A percentile compares a stretch with the other conserved stretches of the same genome.
Evolutionary conservation across 352 stramenopile genomes (phyloP).

Genomic region (Phytophthora fragariae): DNA sequence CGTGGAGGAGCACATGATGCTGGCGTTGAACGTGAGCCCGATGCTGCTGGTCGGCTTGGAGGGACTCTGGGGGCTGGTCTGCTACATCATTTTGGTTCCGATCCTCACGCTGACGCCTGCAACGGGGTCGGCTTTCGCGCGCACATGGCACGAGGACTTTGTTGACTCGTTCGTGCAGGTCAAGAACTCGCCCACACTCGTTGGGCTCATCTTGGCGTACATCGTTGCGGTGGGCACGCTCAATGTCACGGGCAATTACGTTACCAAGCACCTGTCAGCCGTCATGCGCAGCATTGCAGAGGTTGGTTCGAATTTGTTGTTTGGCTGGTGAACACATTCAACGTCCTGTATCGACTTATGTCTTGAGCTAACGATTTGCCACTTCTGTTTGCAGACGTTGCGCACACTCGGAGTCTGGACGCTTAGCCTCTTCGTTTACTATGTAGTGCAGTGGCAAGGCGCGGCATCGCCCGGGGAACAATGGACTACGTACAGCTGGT

Average conservation of each 20-base stretch:
- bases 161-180: conserved; percentile 82
- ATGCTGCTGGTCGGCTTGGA: conserved; percentile 91
- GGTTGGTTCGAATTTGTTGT: conserved; percentile 31
- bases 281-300: conserved; percentile 87
- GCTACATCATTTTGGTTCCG: conserved; percentile 76
- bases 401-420: conserved; percentile 85
- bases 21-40: conserved; percentile 80
- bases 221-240: conserved; percentile 79
- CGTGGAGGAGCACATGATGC: conserved; percentile 91
- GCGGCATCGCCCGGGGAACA: conserved; percentile 66
- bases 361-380: conserved; percentile 20
- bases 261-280: conserved; percentile 86
- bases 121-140: conserved; percentile 57
- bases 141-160: conserved; percentile 88
- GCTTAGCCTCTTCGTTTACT: conserved; percentile 82
- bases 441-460: conserved; percentile 75
- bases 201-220: conserved; percentile 66
- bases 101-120: conserved; percentile 70
- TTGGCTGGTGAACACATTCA: conserved; percentile 15
- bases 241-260: conserved; percentile 86
- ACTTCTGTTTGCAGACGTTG: conserved; percentile 55
- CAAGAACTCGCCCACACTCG: conserved; percentile 67
- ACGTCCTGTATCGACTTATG: conserved; percentile 9
- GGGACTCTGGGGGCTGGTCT: conserved; percentile 87
- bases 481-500: conserved; percentile 82